Base-by-base conservation (phyloP, 768 basidiomycete genomes). In the Paxillus ammoniavirescens region DNA sequence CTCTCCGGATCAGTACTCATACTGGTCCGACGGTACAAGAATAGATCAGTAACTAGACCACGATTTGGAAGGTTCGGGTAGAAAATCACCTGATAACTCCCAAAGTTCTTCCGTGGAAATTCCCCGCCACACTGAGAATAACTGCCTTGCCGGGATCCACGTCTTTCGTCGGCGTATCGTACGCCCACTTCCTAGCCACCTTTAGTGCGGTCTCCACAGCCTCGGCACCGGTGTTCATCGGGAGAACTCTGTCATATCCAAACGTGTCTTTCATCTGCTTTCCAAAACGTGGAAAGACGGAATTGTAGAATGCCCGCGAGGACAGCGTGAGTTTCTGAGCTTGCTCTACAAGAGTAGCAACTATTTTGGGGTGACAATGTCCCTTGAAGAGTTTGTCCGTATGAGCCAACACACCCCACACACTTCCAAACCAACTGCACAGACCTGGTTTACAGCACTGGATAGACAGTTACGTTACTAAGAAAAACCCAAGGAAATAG, bases 161-260 rank as follows among this genome's bases (percentile, higher is more conserved):
- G 0, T 8, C 51, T 86, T 84, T 46, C 82, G 76, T 31, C 92
- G 86, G 40, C 82, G 86, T 76, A 93, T 98, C 74, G 73, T 98
- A 98, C 2, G 89, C 96, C 97, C 97, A 98, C 75, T 98, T 98
- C 61, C 97, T 75, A 0, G 97, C 87, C 15, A 98, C 80, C 79
- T 99, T 99, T 68, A 99, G 72, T n/a, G 87, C 84, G 0, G 95
- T 97, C 75, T 99, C 97, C 50, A 98, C 97, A 8, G 97, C 97
- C 66, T 99, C 97, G 1, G 94, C 94, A 43, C 96, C 96, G 1
- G 96, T 98, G 79, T 99, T 99, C 94, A 98, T 97, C 21, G 96
- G 95, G 8, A 98, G 77, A 2, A 97, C 93, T 86, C 93, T 94
- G 57, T 96, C 95, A 70, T 90, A 98, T 12, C 87, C 87, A 65